Conservation (phyloP, 1,139 yeast species). For the Meyerozyma smithsonii region DNA sequence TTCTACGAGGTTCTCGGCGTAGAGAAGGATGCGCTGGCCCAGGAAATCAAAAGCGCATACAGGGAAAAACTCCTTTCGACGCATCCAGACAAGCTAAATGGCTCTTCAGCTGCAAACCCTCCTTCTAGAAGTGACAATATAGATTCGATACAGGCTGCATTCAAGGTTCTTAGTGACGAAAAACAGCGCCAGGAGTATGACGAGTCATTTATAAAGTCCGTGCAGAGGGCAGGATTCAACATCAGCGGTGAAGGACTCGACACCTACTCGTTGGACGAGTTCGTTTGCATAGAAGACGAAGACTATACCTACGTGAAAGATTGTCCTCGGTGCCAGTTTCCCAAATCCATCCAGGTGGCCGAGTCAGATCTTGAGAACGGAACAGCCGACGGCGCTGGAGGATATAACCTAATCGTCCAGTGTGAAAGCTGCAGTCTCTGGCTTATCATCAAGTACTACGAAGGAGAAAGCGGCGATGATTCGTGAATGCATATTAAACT, state of each 20-base stretch:
- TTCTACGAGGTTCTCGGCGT: conserved; percentile 56
- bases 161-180: conserved; percentile 42
- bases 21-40: conserved; percentile 23
- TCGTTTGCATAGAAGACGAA: conserved; percentile 29
- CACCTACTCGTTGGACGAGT: conserved; percentile 57
- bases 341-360: conserved; percentile 49
- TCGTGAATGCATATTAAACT: neutral
- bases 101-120: conserved; percentile 6
- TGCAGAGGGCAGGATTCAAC: conserved; percentile 45
- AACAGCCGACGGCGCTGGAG: conserved; percentile 47
- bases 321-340: conserved; percentile 71
- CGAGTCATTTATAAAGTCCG: conserved; percentile 28
- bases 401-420: conserved; percentile 67
- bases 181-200: conserved; percentile 45
- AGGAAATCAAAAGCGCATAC: conserved; percentile 59
- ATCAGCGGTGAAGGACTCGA: conserved; percentile 66
- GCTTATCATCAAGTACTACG: conserved; percentile 66
- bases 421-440: conserved; percentile 81
- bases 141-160: conserved; percentile 56
- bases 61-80: conserved; percentile 48
- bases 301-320: conserved; percentile 38
- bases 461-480: conserved; percentile 12
- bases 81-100: conserved; percentile 69
- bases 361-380: conserved; percentile 60
- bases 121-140: conserved; percentile 17